Evolutionary conservation across 148 eudicot species (phyloP).

Genomic region (Vaccinium myrtillus): DNA sequence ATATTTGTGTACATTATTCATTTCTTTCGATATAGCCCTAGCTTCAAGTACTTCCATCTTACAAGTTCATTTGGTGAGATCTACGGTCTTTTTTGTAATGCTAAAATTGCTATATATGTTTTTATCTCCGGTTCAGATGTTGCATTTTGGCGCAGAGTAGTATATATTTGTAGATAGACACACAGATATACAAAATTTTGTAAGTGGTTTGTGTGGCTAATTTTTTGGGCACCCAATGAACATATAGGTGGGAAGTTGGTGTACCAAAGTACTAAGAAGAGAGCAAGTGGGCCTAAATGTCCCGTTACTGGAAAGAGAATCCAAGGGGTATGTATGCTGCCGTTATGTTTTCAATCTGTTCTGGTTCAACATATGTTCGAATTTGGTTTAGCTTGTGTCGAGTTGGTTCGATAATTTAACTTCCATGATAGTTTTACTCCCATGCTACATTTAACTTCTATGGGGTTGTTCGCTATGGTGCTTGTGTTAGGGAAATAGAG

Average conservation of each 20-base stretch:
- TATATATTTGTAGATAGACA: too few species aligned
- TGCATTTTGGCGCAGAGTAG: neutral
- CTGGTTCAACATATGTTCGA: neutral
- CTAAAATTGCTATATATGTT: neutral
- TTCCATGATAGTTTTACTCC: neutral
- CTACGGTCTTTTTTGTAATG: neutral
- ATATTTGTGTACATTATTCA: neutral
- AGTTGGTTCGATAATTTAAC: too few species aligned
- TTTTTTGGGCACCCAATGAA: neutral
- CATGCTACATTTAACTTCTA: neutral
- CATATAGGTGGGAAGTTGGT: slow-evolving; percentile 54
- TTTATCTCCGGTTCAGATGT: neutral
- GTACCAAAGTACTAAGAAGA: slow-evolving; percentile 62
- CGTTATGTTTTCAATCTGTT: neutral
- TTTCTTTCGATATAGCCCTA: neutral
- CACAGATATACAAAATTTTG: too few species aligned
- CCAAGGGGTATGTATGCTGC: slow-evolving; percentile 72
- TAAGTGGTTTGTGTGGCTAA: neutral
- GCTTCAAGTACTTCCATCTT: neutral
- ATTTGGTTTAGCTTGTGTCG: too few species aligned
- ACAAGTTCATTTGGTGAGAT: too few species aligned
- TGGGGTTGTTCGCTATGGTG: neutral
- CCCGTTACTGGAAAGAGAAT: slow-evolving; percentile 81
- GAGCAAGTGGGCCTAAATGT: slow-evolving; percentile 71
- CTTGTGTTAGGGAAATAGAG: neutral